These are phyloP conservation scores for Diaporthe ilicicola DNA, from an alignment of 2,329 filamentous ascomycete genomes.

Conservation along the genomic window DNA sequence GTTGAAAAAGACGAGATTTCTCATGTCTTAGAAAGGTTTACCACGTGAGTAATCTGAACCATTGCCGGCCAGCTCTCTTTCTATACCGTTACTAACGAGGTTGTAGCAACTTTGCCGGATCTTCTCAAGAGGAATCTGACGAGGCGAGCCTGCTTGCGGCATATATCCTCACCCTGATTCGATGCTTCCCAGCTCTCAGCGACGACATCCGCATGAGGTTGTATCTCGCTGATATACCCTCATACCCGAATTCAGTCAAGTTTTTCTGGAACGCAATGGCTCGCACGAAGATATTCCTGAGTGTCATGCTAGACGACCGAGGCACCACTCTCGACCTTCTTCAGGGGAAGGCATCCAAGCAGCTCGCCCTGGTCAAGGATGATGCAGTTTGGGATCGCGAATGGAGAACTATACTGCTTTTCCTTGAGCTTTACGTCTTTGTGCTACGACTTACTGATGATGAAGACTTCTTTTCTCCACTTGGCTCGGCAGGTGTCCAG, in stretches of 20 bases:
- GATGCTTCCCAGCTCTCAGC: constrained; percentile 81
- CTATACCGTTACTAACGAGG: neutral
- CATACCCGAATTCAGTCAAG: constrained; percentile 71
- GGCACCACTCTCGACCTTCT: constrained; percentile 42
- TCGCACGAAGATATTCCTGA: constrained; percentile 51
- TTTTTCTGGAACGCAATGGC: constrained; percentile 81
- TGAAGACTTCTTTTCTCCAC: constrained; percentile 85
- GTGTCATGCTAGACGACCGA: constrained; percentile 43
- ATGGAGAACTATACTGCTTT: constrained; percentile 89
- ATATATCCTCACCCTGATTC: constrained; percentile 85
- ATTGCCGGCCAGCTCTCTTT: neutral
- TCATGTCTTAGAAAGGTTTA: constrained; percentile 59
- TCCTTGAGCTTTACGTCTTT: constrained; percentile 94
- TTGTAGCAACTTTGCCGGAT: constrained; percentile 40
- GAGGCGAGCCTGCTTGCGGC: constrained; percentile 81
- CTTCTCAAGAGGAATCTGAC: constrained; percentile 51
- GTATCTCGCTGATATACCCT: constrained; percentile 76
- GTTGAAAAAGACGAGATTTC: constrained; percentile 80
- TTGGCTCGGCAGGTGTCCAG: constrained; percentile 49
- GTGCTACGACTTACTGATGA: constrained; percentile 93
- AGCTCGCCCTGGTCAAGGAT: constrained; percentile 30
- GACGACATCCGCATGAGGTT: constrained; percentile 96
- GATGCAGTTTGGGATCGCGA: constrained; percentile 65
- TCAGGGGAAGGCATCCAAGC: constrained; percentile 34
- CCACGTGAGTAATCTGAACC: constrained; percentile 43